A percentile compares a stretch with the other conserved stretches of the same genome.
These are phyloP conservation scores for Pneumocystis carinii DNA, from an alignment of 1,139 yeast genomes.

Conservation along the genomic window DNA sequence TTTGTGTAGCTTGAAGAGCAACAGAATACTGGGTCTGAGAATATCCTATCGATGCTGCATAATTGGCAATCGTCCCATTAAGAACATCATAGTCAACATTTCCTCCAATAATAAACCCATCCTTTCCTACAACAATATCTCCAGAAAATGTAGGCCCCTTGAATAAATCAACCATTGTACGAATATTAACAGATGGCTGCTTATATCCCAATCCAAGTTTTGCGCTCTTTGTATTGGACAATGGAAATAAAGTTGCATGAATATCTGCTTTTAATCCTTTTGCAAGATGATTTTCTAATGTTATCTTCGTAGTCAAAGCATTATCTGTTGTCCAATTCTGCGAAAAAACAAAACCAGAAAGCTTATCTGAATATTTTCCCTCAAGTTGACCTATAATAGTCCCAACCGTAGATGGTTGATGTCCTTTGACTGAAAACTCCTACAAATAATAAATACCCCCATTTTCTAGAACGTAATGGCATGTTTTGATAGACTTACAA, in stretches of 20 bases:
- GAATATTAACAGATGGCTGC: conserved; percentile 86
- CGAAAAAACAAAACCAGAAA: conserved; percentile 81
- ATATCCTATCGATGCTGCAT: conserved; percentile 91
- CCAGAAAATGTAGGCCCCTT: conserved; percentile 94
- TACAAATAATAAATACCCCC: not conserved
- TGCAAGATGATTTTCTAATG: conserved; percentile 78
- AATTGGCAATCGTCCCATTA: conserved; percentile 82
- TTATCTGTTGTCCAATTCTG: conserved; percentile 98
- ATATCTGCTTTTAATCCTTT: conserved; percentile 93
- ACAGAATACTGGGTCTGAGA: conserved; percentile 75
- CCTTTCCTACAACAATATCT: conserved; percentile 88
- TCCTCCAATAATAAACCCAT: conserved; percentile 93
- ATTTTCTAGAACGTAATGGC: not conserved
- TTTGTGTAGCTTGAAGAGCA: conserved; percentile 77
- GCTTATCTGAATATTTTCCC: conserved; percentile 86
- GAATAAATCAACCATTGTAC: conserved; percentile 86
- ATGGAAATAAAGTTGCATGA: conserved; percentile 77
- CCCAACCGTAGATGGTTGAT: conserved; percentile 62
- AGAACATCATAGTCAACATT: conserved; percentile 93
- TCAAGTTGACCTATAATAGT: conserved; percentile 80
- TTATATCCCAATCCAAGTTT: conserved; percentile 82
- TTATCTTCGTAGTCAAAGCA: conserved; percentile 82
- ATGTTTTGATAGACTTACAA: conserved; percentile 24
- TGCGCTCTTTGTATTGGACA: conserved; percentile 58
- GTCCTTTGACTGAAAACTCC: conserved; percentile 83